Percentiles rank a stretch among this genome's conserved stretches.
Conservation (phyloP, 108 stramenopile species). For the Pseudonitzschia delicatissima region DNA sequence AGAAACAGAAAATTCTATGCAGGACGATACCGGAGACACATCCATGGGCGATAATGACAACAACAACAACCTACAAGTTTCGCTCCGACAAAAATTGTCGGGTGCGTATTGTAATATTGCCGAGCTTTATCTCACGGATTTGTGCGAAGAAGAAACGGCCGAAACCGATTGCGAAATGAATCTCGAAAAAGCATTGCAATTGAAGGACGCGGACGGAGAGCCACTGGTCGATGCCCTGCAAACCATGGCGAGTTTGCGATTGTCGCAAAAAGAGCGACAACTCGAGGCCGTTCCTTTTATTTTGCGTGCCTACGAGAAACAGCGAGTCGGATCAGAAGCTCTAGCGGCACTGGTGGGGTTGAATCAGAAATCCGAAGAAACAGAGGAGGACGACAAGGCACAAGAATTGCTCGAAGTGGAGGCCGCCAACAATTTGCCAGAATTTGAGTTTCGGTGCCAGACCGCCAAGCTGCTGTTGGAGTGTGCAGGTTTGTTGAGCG, state of each 20-base stretch:
- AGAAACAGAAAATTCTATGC: constrained; percentile 11
- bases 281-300: constrained; percentile 65
- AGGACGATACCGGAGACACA: constrained; percentile 19
- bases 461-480: constrained; percentile 83
- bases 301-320: constrained; percentile 60
- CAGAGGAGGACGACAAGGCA: constrained; percentile 15
- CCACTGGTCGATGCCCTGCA: constrained; percentile 78
- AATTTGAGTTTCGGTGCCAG: constrained; percentile 81
- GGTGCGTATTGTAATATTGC: constrained; percentile 76
- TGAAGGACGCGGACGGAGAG: constrained; percentile 45
- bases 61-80: background rate
- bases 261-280: constrained; percentile 75
- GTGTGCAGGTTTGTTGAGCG: constrained; percentile 49
- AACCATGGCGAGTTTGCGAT: constrained; percentile 74
- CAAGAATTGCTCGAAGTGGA: constrained; percentile 53
- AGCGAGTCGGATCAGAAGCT: constrained; percentile 76
- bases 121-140: constrained; percentile 87
- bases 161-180: constrained; percentile 67
- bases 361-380: constrained; percentile 19
- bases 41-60: background rate
- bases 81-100: constrained; percentile 55
- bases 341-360: constrained; percentile 72
- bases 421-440: constrained; percentile 53
- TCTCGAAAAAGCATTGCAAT: constrained; percentile 53
- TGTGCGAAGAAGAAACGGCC: constrained; percentile 83